A percentile compares a stretch with the other conserved stretches of the same genome.
Conservation (phyloP, 169 alveolate species). For the Theileria equi region DNA sequence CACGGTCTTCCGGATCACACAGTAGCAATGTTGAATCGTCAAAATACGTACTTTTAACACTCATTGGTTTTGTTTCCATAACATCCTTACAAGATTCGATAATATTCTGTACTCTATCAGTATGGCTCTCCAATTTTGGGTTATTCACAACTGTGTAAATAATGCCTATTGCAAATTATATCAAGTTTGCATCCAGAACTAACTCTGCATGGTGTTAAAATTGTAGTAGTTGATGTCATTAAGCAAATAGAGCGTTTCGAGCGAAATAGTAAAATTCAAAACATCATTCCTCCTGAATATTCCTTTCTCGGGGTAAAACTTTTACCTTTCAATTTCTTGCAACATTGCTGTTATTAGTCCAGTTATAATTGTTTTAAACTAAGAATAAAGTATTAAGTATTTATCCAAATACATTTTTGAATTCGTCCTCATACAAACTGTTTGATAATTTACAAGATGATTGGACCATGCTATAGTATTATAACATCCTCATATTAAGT, state of each 20-base stretch:
- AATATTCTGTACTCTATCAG: too few relatives aligned
- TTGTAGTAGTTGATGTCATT: conserved; percentile 23
- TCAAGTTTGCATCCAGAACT: too few relatives aligned
- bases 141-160: too few relatives aligned
- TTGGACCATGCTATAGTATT: not conserved
- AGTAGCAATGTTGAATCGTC: too few relatives aligned
- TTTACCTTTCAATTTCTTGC: conserved; percentile 12
- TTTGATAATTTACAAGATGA: conserved; percentile 10
- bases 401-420: not conserved
- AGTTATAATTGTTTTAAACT: not conserved
- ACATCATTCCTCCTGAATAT: conserved; percentile 11
- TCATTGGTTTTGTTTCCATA: too few relatives aligned
- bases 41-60: too few relatives aligned
- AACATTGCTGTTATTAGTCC: not conserved
- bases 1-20: too few relatives aligned
- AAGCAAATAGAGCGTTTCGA: not conserved
- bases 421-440: not conserved
- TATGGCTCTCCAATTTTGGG: too few relatives aligned
- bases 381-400: not conserved
- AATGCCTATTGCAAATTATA: too few relatives aligned
- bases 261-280: not conserved
- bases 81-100: too few relatives aligned
- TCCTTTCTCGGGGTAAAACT: not conserved
- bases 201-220: conserved; percentile 3
- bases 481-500: not conserved